phyloP scores from a whole-genome alignment of 2,329 filamentous ascomycete species.

The Pyrenochaeta sp. region DNA sequence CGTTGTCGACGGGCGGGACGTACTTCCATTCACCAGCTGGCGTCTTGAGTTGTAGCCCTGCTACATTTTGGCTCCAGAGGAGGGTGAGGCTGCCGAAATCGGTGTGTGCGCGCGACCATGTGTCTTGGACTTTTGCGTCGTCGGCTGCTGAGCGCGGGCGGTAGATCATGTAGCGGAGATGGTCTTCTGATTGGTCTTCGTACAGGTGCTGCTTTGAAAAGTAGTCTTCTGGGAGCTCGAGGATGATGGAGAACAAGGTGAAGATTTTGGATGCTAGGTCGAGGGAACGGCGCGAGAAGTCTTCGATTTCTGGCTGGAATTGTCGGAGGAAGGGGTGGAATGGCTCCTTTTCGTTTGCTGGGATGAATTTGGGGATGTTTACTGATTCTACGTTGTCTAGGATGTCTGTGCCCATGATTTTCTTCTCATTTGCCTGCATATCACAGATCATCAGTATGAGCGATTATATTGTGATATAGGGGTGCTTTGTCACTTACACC shows the following conservation, averaged over 20 bases:
- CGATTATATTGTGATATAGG: not conserved
- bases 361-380: slow-evolving; percentile 46
- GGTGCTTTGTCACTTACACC: slow-evolving; percentile 21
- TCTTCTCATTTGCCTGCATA: slow-evolving; percentile 37
- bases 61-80: slow-evolving; percentile 58
- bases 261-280: slow-evolving; percentile 47
- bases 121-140: slow-evolving; percentile 48
- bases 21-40: slow-evolving; percentile 58
- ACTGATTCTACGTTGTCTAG: slow-evolving; percentile 45
- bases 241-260: slow-evolving; percentile 50
- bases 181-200: slow-evolving; percentile 48
- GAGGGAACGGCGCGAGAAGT: slow-evolving; percentile 36
- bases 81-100: slow-evolving; percentile 59
- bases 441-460: not conserved
- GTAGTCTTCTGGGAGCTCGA: slow-evolving; percentile 51
- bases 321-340: slow-evolving; percentile 39
- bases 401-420: slow-evolving; percentile 40
- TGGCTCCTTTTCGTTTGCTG: slow-evolving; percentile 30
- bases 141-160: slow-evolving; percentile 50
- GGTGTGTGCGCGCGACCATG: slow-evolving; percentile 59
- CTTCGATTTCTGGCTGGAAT: slow-evolving; percentile 36
- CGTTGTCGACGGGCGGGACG: slow-evolving; percentile 56
- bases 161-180: slow-evolving; percentile 55
- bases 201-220: slow-evolving; percentile 50
- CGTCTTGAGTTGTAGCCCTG: slow-evolving; percentile 58